Evolutionary conservation across 2,329 filamentous ascomycete genomes (phyloP).

Genomic region (Madurella fahalii): DNA sequence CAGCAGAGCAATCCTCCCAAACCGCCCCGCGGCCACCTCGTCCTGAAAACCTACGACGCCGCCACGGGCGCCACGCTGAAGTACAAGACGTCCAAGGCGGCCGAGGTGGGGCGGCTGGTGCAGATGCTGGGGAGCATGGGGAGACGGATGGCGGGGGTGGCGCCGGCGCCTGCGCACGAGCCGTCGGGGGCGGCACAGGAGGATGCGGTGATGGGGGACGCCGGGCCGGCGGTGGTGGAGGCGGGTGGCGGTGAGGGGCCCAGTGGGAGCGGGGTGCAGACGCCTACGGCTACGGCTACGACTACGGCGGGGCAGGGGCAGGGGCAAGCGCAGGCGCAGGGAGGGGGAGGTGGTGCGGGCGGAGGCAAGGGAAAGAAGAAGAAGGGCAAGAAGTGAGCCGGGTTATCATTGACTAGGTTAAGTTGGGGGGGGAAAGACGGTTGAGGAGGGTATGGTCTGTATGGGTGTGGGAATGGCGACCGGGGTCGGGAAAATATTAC

Average conservation of each 20-base stretch:
- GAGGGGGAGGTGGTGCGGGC: slow-evolving; percentile 34
- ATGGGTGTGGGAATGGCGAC: background rate
- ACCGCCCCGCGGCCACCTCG: slow-evolving; percentile 64
- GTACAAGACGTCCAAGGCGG: slow-evolving; percentile 86
- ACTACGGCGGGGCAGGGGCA: slow-evolving; percentile 6
- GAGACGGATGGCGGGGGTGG: slow-evolving; percentile 62
- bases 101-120: slow-evolving; percentile 81
- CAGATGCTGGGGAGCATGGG: slow-evolving; percentile 71
- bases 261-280: slow-evolving; percentile 34
- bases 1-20: slow-evolving; percentile 29
- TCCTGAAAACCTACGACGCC: slow-evolving; percentile 87
- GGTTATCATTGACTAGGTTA: background rate
- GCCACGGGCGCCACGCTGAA: slow-evolving; percentile 77
- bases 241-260: slow-evolving; percentile 25
- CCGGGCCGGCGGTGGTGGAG: slow-evolving; percentile 26
- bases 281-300: slow-evolving; percentile 28
- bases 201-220: slow-evolving; percentile 42
- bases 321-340: slow-evolving; percentile 15
- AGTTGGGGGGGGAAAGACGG: background rate
- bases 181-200: slow-evolving; percentile 31
- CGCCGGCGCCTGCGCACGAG: slow-evolving; percentile 44
- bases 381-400: slow-evolving; percentile 61
- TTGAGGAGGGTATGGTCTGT: background rate
- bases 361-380: slow-evolving; percentile 63
- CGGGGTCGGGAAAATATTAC: background rate